Percentiles rank a stretch among this genome's conserved stretches.
These are phyloP conservation scores for Pyrrhoderma lamaoense DNA, from an alignment of 1,284 basidiomycete genomes.

Conservation along the genomic window DNA sequence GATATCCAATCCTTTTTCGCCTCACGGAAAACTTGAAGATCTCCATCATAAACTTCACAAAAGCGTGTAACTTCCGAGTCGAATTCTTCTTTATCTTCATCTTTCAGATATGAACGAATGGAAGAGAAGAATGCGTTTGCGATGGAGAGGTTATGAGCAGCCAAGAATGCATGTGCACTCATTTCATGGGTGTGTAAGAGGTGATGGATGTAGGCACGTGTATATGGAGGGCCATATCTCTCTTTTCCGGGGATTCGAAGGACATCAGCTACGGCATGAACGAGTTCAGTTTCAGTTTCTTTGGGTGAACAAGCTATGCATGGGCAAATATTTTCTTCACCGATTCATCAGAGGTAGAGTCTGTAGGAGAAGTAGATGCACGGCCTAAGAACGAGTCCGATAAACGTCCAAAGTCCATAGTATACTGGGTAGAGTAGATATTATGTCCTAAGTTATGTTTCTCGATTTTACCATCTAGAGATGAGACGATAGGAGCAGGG, in stretches of 20 bases:
- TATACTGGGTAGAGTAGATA: conserved; percentile 51
- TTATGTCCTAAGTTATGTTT: conserved; percentile 58
- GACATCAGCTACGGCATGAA: conserved; percentile 44
- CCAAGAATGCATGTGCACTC: conserved; percentile 67
- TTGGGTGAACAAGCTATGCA: conserved; percentile 62
- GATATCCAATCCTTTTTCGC: conserved; percentile 49
- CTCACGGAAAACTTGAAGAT: conserved; percentile 38
- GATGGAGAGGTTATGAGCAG: conserved; percentile 65
- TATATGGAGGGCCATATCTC: conserved; percentile 34
- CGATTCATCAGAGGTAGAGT: too few species aligned
- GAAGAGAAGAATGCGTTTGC: conserved; percentile 56
- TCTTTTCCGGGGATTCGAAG: conserved; percentile 14
- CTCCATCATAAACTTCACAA: conserved; percentile 42
- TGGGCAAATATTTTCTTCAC: conserved; percentile 32
- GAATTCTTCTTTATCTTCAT: conserved; percentile 28
- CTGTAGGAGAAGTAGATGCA: background rate
- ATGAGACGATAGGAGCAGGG: conserved; percentile 42
- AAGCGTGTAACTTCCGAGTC: conserved; percentile 46
- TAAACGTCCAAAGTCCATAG: conserved; percentile 51
- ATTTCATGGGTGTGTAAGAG: conserved; percentile 82
- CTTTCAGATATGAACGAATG: conserved; percentile 38
- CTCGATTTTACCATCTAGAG: background rate
- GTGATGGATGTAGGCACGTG: conserved; percentile 71
- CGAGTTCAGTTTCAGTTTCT: conserved; percentile 27
- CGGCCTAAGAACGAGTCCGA: conserved; percentile 35